Evolutionary conservation across 352 stramenopile species (phyloP).

Genomic region (Pythium phragmiticola): DNA sequence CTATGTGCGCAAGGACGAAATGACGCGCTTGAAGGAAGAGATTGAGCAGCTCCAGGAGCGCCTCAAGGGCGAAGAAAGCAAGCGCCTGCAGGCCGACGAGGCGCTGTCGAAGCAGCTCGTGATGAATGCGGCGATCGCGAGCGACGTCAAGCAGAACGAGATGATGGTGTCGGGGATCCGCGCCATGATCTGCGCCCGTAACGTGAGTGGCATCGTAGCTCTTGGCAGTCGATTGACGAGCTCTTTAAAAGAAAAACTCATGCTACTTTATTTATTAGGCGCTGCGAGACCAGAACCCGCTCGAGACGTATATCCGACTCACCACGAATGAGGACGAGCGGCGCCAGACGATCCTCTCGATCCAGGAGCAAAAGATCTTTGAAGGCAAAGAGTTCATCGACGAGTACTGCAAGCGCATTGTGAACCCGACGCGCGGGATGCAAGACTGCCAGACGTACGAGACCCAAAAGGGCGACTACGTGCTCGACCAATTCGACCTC

Average conservation of each 20-base stretch:
- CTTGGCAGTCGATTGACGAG: not conserved
- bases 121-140: conserved; percentile 17
- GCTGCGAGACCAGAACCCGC: conserved; percentile 18
- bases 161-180: conserved; percentile 21
- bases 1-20: conserved; percentile 28
- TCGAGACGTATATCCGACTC: conserved; percentile 25
- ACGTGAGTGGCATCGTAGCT: conserved; percentile 8
- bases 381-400: conserved; percentile 26
- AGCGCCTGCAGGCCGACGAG: conserved; percentile 20
- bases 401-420: conserved; percentile 25
- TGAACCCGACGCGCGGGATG: conserved; percentile 24
- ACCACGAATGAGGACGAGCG: conserved; percentile 16
- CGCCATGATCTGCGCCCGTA: conserved; percentile 23
- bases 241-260: not conserved
- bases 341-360: conserved; percentile 18
- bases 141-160: conserved; percentile 26
- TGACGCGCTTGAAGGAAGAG: conserved; percentile 22
- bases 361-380: conserved; percentile 25
- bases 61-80: conserved; percentile 12
- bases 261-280: not conserved
- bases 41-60: conserved; percentile 22
- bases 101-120: conserved; percentile 17
- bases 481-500: conserved; percentile 22
- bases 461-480: conserved; percentile 22
- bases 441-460: conserved; percentile 24